Base-by-base conservation (phyloP, 805 yeast species). In the Lachancea dasiensis region DNA sequence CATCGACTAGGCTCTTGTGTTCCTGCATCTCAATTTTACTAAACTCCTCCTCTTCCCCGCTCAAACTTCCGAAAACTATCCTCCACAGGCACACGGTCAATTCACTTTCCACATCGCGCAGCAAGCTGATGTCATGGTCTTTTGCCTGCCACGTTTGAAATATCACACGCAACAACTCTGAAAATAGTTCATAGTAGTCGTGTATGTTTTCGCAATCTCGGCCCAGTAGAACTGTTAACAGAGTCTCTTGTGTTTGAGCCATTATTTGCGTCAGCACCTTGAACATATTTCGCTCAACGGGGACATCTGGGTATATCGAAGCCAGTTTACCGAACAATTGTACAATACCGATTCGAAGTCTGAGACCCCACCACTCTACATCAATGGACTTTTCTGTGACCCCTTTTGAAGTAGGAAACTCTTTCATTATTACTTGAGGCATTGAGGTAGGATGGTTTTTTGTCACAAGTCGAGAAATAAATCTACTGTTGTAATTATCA, bases 71-170 rank as follows among this genome's bases (percentile, higher is more conserved):
- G 47, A 73, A 73, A 3, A 80, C 72, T 4, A 77, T 65, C 40
- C 79, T 55, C 65, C 75, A 69, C 14, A 77, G 52, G 2, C 70
- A 64, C 10, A 75, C 73, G 34, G 71, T 62, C 24, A 77, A 50
- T 44, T 74, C 79, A 26, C 60, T 52, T 18, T 61, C 63, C 11
- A 62, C 48, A 24, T 61, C 65, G 25, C 62, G 53, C 2, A 65
- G 46, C 5, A 48, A 48, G n/a, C 47, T 43, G 17, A 39, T 20
- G 8, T 41, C 41, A 2, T 54, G 34, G 8, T 47, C 42, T 1
- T 31, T 29, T 20, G 23, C 30, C 13, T 27, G 24, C 45, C 45
- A 42, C 10, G 31, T 25, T 6, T 28, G 36, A 14, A 30, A 38
- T n/a, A 42, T 42, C 34, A 42, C 15, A 23, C 29, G 20, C 6